phyloP scores from a whole-genome alignment of 176 grass and related monocot species.

The Avena sativa region DNA sequence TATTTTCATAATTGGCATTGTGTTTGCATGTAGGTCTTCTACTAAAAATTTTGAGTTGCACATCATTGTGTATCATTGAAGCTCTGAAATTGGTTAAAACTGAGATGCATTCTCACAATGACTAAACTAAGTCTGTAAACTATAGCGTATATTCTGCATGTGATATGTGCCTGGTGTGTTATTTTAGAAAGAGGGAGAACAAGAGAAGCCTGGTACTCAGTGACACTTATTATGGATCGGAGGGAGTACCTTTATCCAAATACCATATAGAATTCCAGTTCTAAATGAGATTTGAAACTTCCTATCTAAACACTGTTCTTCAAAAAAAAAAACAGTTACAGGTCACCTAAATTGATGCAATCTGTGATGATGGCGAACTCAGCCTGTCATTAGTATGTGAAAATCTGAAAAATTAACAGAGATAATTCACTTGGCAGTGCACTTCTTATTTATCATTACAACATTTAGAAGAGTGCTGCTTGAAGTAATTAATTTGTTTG shows the following conservation, averaged over 20 bases:
- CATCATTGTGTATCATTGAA: background rate
- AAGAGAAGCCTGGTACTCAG: background rate
- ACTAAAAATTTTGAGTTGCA: background rate
- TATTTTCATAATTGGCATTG: background rate
- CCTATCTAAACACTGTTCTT: background rate
- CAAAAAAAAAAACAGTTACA: background rate
- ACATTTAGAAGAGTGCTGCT: background rate
- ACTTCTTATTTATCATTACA: slow-evolving; percentile 18
- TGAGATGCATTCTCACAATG: background rate
- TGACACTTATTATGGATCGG: no score
- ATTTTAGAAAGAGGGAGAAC: background rate
- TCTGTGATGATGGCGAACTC: background rate
- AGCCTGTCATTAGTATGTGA: slow-evolving; percentile 22
- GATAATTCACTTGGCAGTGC: background rate
- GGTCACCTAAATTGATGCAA: background rate
- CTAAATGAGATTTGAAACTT: background rate
- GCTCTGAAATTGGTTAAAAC: background rate
- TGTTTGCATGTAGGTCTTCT: background rate
- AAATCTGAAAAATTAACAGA: background rate
- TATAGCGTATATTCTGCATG: slow-evolving; percentile 1
- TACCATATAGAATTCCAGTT: background rate
- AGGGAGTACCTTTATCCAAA: background rate
- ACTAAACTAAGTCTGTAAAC: background rate
- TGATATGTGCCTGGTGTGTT: slow-evolving; percentile 3
- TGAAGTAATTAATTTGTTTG: slow-evolving; percentile 30